A percentile compares a stretch with the other conserved stretches of the same genome.
These are phyloP conservation scores for Ligustrum vulgare DNA, from an alignment of 257 asterid species.

Conservation along the genomic window DNA sequence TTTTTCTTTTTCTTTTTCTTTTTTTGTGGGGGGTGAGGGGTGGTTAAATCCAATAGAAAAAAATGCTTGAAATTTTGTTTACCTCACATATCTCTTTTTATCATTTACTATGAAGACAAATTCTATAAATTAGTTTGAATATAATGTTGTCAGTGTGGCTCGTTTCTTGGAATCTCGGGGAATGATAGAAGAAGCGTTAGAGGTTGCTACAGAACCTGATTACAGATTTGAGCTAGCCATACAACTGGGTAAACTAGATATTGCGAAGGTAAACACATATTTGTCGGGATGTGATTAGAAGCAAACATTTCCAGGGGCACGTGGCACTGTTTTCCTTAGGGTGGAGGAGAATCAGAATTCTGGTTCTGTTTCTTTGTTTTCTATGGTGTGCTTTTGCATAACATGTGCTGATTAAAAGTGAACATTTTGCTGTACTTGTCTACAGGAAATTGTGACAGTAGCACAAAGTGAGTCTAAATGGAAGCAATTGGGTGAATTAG, in stretches of 20 bases:
- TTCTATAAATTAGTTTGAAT: constrained; percentile 18
- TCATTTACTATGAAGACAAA: constrained; percentile 20
- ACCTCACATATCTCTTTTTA: not conserved
- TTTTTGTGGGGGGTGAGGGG: too few relatives aligned
- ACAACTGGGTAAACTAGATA: constrained; percentile 82
- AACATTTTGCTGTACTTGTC: constrained; percentile 24
- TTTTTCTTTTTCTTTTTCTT: too few relatives aligned
- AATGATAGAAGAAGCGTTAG: constrained; percentile 87
- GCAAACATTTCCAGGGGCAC: not conserved
- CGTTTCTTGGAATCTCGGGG: constrained; percentile 97
- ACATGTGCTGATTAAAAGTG: constrained; percentile 8
- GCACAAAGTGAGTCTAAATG: constrained; percentile 87
- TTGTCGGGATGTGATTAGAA: constrained; percentile 9
- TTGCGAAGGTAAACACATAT: constrained; percentile 67
- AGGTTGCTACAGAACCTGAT: constrained; percentile 91
- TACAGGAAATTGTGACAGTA: constrained; percentile 77
- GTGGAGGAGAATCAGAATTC: constrained; percentile 6
- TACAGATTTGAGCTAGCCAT: constrained; percentile 96
- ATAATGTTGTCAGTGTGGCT: constrained; percentile 61
- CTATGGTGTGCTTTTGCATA: constrained; percentile 11
- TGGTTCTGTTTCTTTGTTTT: constrained; percentile 7
- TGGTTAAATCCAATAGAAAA: not conserved
- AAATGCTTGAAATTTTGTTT: not conserved
- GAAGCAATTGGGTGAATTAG: constrained; percentile 98
- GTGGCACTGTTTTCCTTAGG: constrained; percentile 1